Conservation (phyloP, 2,329 filamentous ascomycete species). For the Purpureocillium takamizusanense region DNA sequence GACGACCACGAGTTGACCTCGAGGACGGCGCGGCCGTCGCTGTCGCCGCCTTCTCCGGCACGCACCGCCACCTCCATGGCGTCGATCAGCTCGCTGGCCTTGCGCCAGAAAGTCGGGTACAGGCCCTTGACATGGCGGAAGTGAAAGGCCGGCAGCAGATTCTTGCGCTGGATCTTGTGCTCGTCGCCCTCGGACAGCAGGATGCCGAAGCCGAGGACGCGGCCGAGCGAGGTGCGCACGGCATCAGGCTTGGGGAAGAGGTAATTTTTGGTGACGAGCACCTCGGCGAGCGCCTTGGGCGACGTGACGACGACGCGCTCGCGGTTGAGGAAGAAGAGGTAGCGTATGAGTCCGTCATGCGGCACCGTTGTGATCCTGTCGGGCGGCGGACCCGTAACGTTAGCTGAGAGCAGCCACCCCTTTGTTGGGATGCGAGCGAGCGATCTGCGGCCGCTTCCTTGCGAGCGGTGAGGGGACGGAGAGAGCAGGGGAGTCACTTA, state of each 20-base stretch:
- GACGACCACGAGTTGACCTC: constrained; percentile 56
- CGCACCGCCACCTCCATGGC: constrained; percentile 39
- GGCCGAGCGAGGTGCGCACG: constrained; percentile 46
- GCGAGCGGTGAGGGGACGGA: background rate
- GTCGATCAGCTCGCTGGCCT: constrained; percentile 58
- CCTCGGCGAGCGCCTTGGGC: constrained; percentile 59
- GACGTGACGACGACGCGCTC: constrained; percentile 54
- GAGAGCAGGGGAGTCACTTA: constrained; percentile 14
- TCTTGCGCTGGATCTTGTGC: constrained; percentile 73
- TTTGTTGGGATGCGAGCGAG: no score
- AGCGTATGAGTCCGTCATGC: constrained; percentile 62
- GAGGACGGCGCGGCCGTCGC: constrained; percentile 31
- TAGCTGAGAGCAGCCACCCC: no score
- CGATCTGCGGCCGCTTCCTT: no score
- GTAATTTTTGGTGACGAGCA: constrained; percentile 60
- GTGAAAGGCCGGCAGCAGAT: constrained; percentile 74
- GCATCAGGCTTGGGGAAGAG: constrained; percentile 56
- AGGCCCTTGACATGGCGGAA: constrained; percentile 79
- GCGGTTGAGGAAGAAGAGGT: constrained; percentile 50
- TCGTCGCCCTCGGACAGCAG: constrained; percentile 84
- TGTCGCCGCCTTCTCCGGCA: no score
- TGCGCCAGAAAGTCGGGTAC: constrained; percentile 77
- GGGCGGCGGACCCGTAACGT: constrained; percentile 25
- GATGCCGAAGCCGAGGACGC: constrained; percentile 61
- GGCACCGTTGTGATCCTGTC: constrained; percentile 50